Evolutionary conservation across 2,329 filamentous ascomycete species (phyloP).

Genomic region (Fusarium equiseti): DNA sequence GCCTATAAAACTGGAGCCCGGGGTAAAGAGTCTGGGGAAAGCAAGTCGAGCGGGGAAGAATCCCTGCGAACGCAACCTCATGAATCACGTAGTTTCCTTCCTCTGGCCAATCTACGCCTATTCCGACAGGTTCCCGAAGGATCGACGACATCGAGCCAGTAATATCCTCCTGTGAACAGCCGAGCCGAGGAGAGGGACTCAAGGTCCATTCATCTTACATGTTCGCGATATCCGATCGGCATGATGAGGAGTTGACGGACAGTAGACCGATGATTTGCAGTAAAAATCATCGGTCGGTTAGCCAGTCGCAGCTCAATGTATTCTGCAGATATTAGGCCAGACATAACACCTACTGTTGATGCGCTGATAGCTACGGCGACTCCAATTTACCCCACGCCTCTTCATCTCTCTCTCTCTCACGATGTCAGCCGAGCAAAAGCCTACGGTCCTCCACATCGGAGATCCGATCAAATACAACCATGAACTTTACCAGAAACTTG

Average conservation of each 20-base stretch:
- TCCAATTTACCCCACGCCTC: not conserved
- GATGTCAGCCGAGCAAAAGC: constrained; percentile 29
- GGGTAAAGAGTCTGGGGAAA: constrained; percentile 13
- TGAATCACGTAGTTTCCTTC: not conserved
- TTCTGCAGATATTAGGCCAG: not conserved
- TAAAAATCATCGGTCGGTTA: not conserved
- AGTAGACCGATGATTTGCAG: not conserved
- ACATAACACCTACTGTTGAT: not conserved
- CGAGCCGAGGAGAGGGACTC: not conserved
- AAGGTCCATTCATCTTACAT: not conserved
- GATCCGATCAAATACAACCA: constrained; percentile 50
- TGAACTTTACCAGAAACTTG: constrained; percentile 49
- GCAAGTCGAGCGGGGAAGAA: constrained; percentile 7
- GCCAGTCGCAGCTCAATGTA: not conserved
- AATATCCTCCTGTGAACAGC: not conserved
- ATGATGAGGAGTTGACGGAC: not conserved
- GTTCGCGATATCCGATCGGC: constrained; percentile 5
- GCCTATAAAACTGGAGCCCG: not conserved
- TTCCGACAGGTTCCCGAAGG: constrained; percentile 3
- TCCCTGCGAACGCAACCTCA: not conserved
- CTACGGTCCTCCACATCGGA: constrained; percentile 51
- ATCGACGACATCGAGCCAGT: not conserved
- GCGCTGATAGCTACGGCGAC: not conserved
- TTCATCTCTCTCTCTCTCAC: not conserved
- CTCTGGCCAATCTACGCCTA: not conserved